Evolutionary conservation across 139 green algal species (phyloP).

Genomic region (Volvox reticuliferus): DNA sequence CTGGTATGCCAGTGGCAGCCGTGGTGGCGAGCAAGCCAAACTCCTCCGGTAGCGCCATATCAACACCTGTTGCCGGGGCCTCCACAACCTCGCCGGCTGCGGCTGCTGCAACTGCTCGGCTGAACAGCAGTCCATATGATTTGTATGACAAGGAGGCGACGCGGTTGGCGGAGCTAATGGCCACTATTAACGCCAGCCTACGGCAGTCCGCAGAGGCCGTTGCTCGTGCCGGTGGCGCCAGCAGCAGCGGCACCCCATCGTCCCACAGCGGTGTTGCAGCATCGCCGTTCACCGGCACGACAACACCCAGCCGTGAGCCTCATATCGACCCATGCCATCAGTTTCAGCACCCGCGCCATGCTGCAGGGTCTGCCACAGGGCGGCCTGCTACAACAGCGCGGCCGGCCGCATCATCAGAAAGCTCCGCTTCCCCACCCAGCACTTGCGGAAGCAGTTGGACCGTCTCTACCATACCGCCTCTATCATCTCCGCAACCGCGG

Average conservation of each 20-base stretch:
- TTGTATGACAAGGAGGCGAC: conserved; percentile 29
- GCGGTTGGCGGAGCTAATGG: conserved; percentile 24
- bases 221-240: not conserved
- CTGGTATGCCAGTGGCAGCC: too few species aligned
- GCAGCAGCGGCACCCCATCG: not conserved
- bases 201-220: conserved; percentile 17
- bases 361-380: not conserved
- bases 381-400: not conserved
- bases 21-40: too few species aligned
- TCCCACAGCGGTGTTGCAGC: not conserved
- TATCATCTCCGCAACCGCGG: not conserved
- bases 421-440: not conserved
- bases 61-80: too few species aligned
- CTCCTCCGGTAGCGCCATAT: too few species aligned
- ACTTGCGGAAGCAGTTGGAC: conserved; percentile 3
- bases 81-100: not conserved
- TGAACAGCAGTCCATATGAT: conserved; percentile 5
- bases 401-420: not conserved
- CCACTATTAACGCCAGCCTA: conserved; percentile 12
- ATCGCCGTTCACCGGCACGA: not conserved
- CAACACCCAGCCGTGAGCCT: not conserved
- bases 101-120: not conserved
- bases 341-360: not conserved
- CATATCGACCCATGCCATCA: too few species aligned
- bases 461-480: not conserved